Evolutionary conservation across 495 filamentous ascomycete species (phyloP).

Genomic region (Penicillium bovifimosum): DNA sequence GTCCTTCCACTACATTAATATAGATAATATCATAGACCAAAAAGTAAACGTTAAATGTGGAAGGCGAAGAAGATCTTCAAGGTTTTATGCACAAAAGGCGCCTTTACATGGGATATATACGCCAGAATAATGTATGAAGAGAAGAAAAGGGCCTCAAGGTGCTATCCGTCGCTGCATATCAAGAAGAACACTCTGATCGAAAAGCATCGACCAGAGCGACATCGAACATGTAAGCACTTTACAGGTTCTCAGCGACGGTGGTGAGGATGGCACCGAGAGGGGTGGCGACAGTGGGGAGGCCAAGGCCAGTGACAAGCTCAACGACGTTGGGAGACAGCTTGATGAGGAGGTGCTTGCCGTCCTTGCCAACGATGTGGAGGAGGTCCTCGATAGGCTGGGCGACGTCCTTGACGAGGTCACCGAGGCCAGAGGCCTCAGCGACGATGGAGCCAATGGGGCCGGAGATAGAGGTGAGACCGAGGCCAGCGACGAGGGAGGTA

Average conservation of each 20-base stretch:
- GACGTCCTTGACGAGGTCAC: slow-evolving; percentile 37
- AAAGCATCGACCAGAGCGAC: slow-evolving; percentile 4
- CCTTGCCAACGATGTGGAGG: slow-evolving; percentile 30
- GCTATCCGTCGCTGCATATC: slow-evolving; percentile 22
- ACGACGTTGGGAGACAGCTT: slow-evolving; percentile 30
- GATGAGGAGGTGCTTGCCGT: slow-evolving; percentile 33
- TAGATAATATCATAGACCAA: slow-evolving; percentile 9
- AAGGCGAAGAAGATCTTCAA: slow-evolving; percentile 7
- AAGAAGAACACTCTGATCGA: slow-evolving; percentile 1
- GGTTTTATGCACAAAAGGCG: slow-evolving; percentile 14
- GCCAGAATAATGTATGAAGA: slow-evolving; percentile 14
- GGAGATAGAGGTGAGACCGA: slow-evolving; percentile 28
- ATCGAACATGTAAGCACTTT: slow-evolving; percentile 11
- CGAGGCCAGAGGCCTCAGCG: slow-evolving; percentile 26
- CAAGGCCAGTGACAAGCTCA: slow-evolving; percentile 32
- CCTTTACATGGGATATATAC: slow-evolving; percentile 15
- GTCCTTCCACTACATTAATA: neutral
- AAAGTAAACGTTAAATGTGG: slow-evolving; percentile 4
- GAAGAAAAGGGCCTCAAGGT: slow-evolving; percentile 16
- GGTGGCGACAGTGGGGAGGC: slow-evolving; percentile 29
- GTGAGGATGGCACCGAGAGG: slow-evolving; percentile 33
- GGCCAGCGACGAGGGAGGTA: slow-evolving; percentile 24
- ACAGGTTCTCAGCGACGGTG: slow-evolving; percentile 34
- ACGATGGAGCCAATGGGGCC: slow-evolving; percentile 27
- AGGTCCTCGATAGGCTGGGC: slow-evolving; percentile 25